Base-by-base conservation (phyloP, 305 asterid genomes). In the Fraxinus latifolia region DNA sequence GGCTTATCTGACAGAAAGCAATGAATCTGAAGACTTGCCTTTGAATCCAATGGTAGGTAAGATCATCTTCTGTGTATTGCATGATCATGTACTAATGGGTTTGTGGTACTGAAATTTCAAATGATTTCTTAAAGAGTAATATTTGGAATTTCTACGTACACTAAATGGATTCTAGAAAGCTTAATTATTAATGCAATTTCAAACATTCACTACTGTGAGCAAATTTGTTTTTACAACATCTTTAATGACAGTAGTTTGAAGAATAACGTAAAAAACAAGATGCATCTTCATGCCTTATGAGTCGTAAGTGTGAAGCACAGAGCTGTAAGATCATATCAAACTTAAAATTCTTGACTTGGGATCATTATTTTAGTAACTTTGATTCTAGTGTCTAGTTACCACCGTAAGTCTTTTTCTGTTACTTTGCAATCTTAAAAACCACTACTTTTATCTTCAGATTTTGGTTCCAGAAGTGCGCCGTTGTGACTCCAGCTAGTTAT, bases 31-130 rank as follows among this genome's bases (percentile, higher is more conserved):
- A 37, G 94, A 90, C 84, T 81, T 86, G 84, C 93, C 96, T 76
- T 84, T 91, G 88, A 93, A 93, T 91, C 89, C 96, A 92, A 93
- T 91, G 98, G 98, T 95, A 90, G 96, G 97, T 93, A 91, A 90
- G 97, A 84, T 86, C 76, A 44, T 84, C 76, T 78, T 84, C 85
- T 83, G 86, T 83, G 82, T 84, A 15, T 78, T 79, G 76, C 67
- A 42, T 82, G 81, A 65, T 2, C 27, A 68, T 83, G n/a, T 75
- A 21, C 29, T 72, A 55, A 33, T 76, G 65, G 39, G 11, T 44
- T 65, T 47, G 55, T 36, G 42, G 7, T 53, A 32, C 27, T 39
- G 77, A 71, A 27, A 53, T 4, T 34, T 3, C 74, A 17, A 12
- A 72, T 29, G 73, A 37, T 76, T 77, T 76, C 75, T 62, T 27